Conservation (phyloP, 441 rosid genomes). For the Biscutella auriculata region DNA sequence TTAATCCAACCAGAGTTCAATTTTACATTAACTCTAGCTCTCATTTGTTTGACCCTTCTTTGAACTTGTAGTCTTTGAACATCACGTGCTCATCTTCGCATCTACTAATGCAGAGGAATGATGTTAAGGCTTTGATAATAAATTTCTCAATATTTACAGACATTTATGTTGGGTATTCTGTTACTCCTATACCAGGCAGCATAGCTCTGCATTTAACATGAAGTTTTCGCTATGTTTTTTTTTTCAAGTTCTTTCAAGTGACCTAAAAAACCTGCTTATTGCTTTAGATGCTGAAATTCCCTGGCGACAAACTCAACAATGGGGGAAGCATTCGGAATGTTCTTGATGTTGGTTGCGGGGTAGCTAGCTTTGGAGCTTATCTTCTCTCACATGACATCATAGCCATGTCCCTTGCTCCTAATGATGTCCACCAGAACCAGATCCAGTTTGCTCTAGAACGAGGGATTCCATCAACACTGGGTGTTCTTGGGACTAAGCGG, state of each 20-base stretch:
- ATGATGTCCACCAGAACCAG: constrained; percentile 94
- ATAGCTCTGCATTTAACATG: neutral
- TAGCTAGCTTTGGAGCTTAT: constrained; percentile 91
- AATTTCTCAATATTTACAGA: too few species aligned
- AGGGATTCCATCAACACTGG: constrained; percentile 92
- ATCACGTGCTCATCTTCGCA: too few species aligned
- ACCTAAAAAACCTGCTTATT: constrained; percentile 21
- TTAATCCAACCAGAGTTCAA: too few species aligned
- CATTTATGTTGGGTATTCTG: neutral
- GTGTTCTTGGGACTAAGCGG: constrained; percentile 85
- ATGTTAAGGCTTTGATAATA: too few species aligned
- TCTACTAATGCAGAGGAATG: too few species aligned
- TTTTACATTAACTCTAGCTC: too few species aligned
- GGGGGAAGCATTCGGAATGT: constrained; percentile 69
- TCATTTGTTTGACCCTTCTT: too few species aligned
- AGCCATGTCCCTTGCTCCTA: constrained; percentile 83
- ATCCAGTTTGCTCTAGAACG: constrained; percentile 91
- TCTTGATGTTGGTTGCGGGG: constrained; percentile 92
- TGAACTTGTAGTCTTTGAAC: too few species aligned
- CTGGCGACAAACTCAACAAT: constrained; percentile 53
- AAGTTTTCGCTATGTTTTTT: constrained; percentile 9
- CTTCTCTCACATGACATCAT: constrained; percentile 66
- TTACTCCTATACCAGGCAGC: neutral
- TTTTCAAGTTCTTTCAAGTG: constrained; percentile 16
- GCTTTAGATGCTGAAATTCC: constrained; percentile 77